These are phyloP conservation scores for Picea abies DNA, from an alignment of 83 land plant species.

Conservation along the genomic window DNA sequence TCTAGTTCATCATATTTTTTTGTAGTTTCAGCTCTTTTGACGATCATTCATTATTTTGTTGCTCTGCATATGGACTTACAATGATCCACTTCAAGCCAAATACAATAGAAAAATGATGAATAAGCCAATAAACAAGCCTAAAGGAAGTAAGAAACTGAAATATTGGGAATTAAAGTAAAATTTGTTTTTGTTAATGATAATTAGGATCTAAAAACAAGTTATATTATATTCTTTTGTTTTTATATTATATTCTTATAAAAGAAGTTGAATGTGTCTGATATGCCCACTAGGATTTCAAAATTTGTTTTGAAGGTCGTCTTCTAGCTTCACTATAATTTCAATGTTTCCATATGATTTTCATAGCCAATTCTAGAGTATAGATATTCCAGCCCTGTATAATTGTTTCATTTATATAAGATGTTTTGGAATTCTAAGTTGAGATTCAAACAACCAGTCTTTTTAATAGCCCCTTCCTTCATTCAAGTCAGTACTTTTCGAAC, in stretches of 20 bases:
- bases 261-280: too few relatives aligned
- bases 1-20: background rate
- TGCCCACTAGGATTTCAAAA: too few relatives aligned
- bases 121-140: constrained; percentile 76
- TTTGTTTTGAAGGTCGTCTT: too few relatives aligned
- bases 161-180: constrained; percentile 65
- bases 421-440: background rate
- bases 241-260: too few relatives aligned
- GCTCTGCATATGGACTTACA: constrained; percentile 71
- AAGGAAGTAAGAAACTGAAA: constrained; percentile 94
- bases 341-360: too few relatives aligned
- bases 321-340: too few relatives aligned
- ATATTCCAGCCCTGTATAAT: background rate
- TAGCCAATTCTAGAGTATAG: background rate
- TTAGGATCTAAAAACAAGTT: too few relatives aligned
- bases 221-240: too few relatives aligned
- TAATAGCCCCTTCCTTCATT: background rate
- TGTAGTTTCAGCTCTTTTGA: background rate
- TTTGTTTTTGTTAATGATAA: too few relatives aligned
- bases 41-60: background rate
- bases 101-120: constrained; percentile 91
- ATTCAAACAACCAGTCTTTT: background rate
- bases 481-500: background rate
- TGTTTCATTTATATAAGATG: background rate
- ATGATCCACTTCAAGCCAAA: constrained; percentile 83